A percentile compares a stretch with the other conserved stretches of the same genome.
Conservation (phyloP, 129 eudicot species). For the Centrapalus pauciflorus region DNA sequence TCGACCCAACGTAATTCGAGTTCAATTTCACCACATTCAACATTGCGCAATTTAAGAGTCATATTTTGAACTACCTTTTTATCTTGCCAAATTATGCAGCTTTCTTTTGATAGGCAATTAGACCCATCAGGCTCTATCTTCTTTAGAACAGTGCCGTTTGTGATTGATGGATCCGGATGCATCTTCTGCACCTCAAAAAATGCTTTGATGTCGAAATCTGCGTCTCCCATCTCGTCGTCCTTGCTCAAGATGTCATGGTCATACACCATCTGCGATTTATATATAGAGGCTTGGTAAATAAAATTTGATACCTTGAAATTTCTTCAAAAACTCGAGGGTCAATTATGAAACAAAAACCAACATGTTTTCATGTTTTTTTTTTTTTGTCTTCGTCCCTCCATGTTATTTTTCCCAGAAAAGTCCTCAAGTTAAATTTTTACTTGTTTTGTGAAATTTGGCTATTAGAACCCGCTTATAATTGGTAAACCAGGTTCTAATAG, state of each 20-base stretch:
- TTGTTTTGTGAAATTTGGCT: too few species aligned
- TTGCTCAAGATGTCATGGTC: slow-evolving; percentile 53
- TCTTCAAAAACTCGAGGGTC: too few species aligned
- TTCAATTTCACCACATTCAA: slow-evolving; percentile 57
- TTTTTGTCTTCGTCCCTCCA: neutral
- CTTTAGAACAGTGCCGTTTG: slow-evolving; percentile 41
- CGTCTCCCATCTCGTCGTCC: slow-evolving; percentile 71
- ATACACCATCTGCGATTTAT: slow-evolving; percentile 37
- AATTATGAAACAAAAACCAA: too few species aligned
- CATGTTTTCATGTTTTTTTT: neutral
- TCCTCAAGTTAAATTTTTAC: too few species aligned
- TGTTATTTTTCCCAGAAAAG: too few species aligned
- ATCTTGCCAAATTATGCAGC: slow-evolving; percentile 33
- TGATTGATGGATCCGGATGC: slow-evolving; percentile 21
- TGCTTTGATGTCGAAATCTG: slow-evolving; percentile 35
- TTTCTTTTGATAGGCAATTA: slow-evolving; percentile 50
- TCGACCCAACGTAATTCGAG: slow-evolving; percentile 57
- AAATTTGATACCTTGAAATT: too few species aligned
- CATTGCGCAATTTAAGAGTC: slow-evolving; percentile 43
- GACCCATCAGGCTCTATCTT: slow-evolving; percentile 31
- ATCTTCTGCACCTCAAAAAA: slow-evolving; percentile 35
- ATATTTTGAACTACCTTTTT: slow-evolving; percentile 35
- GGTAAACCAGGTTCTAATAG: too few species aligned
- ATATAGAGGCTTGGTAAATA: neutral
- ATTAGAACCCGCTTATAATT: too few species aligned